Evolutionary conservation across 495 filamentous ascomycete species (phyloP).

Genomic region (Pseudevernia furfuracea): DNA sequence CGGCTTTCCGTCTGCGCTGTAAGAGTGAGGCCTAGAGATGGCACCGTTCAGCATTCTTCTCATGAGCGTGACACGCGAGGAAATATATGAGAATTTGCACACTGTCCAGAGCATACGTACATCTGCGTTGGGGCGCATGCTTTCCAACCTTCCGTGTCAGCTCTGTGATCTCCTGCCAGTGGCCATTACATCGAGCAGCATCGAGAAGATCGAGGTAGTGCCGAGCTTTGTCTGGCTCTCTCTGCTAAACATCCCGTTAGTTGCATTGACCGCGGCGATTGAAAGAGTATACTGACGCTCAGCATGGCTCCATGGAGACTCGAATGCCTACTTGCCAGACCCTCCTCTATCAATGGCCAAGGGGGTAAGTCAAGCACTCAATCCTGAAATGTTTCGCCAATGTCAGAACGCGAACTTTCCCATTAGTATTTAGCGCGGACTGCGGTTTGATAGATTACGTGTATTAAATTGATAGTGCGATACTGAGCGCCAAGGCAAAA

Average conservation of each 20-base stretch:
- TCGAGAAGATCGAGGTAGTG: constrained; percentile 76
- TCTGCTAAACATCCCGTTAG: constrained; percentile 33
- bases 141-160: constrained; percentile 85
- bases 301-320: constrained; percentile 20
- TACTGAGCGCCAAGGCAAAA: not conserved
- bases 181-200: constrained; percentile 74
- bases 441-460: not conserved
- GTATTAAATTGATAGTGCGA: constrained; percentile 10
- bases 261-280: not conserved
- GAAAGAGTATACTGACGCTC: constrained; percentile 10
- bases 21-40: constrained; percentile 57
- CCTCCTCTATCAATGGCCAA: not conserved
- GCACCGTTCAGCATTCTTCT: not conserved
- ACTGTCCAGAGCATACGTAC: constrained; percentile 45
- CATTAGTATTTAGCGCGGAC: not conserved
- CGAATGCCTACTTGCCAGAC: not conserved
- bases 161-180: constrained; percentile 86
- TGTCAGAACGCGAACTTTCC: not conserved
- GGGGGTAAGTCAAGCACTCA: not conserved
- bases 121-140: constrained; percentile 78
- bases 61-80: not conserved
- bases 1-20: constrained; percentile 66
- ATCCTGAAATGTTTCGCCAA: not conserved
- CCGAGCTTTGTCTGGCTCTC: constrained; percentile 58
- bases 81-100: not conserved